A percentile compares a stretch with the other conserved stretches of the same genome.
phyloP scores from a whole-genome alignment of 805 yeast species.

The Tetrapisispora nanseiensis region DNA sequence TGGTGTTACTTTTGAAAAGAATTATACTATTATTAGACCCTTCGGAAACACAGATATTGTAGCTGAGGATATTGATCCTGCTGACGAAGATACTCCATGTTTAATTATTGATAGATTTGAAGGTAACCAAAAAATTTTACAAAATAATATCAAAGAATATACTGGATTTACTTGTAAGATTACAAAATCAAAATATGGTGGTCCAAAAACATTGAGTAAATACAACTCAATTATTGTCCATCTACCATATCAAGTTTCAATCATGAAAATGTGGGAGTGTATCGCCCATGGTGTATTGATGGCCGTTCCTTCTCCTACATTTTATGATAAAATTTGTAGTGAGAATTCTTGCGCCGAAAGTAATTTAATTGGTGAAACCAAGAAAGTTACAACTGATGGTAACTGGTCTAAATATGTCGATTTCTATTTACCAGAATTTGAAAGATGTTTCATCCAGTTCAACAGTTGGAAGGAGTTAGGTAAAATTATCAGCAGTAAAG shows the following conservation, averaged over 20 bases:
- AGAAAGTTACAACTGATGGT: constrained; percentile 1
- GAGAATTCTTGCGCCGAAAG: constrained; percentile 2
- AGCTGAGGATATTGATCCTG: background rate
- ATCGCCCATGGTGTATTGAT: constrained; percentile 5
- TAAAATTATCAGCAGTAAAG: background rate
- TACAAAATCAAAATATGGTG: constrained; percentile 4
- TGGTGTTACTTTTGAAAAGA: constrained; percentile 2
- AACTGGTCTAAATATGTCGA: constrained; percentile 7
- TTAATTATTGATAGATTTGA: constrained; percentile 5
- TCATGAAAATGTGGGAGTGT: constrained; percentile 12
- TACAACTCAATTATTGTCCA: constrained; percentile 7
- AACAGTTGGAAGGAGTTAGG: constrained; percentile 7
- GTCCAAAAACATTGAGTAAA: constrained; percentile 6
- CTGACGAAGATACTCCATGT: constrained; percentile 4
- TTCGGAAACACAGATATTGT: constrained; percentile 6
- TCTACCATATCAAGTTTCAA: constrained; percentile 9
- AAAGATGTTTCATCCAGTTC: constrained; percentile 6
- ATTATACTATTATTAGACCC: constrained; percentile 7
- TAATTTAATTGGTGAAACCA: background rate
- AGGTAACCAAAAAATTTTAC: constrained; percentile 4
- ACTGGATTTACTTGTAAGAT: constrained; percentile 2
- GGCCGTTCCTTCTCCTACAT: constrained; percentile 7
- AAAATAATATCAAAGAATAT: background rate
- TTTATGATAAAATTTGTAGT: constrained; percentile 6
- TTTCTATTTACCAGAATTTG: constrained; percentile 7